Evolutionary conservation across 2,329 filamentous ascomycete genomes (phyloP).

Genomic region (Fusarium sp.): DNA sequence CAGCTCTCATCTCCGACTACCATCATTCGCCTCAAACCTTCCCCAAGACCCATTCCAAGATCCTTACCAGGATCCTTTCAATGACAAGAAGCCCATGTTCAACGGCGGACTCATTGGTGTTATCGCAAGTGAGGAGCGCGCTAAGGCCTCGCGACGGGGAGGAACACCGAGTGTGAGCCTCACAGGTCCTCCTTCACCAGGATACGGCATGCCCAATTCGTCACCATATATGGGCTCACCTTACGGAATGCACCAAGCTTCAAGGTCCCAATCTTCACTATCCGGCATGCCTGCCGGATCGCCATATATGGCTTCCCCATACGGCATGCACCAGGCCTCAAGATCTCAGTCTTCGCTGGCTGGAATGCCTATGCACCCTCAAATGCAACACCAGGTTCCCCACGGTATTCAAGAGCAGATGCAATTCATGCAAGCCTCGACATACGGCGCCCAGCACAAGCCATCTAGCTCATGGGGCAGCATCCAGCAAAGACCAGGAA

Average conservation of each 20-base stretch:
- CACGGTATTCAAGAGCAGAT: slow-evolving; percentile 19
- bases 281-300: not conserved
- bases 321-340: slow-evolving; percentile 19
- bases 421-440: slow-evolving; percentile 15
- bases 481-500: not conserved
- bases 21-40: slow-evolving; percentile 25
- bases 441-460: not conserved
- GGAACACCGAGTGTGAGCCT: slow-evolving; percentile 12
- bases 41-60: slow-evolving; percentile 36
- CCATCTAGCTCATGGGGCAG: not conserved
- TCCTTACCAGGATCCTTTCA: slow-evolving; percentile 1
- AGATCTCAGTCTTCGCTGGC: not conserved
- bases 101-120: slow-evolving; percentile 24
- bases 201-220: not conserved
- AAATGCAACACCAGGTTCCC: slow-evolving; percentile 16
- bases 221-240: slow-evolving; percentile 2
- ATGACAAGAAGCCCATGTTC: slow-evolving; percentile 22
- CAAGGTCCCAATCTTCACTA: not conserved
- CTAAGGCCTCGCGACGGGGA: slow-evolving; percentile 30
- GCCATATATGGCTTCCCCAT: slow-evolving; percentile 8
- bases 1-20: slow-evolving; percentile 14
- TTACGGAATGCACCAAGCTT: slow-evolving; percentile 22
- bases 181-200: not conserved
- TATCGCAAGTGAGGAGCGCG: slow-evolving; percentile 29
- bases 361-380: slow-evolving; percentile 4